phyloP scores from a whole-genome alignment of 495 filamentous ascomycete genomes.

The Penicillium coffeae region DNA sequence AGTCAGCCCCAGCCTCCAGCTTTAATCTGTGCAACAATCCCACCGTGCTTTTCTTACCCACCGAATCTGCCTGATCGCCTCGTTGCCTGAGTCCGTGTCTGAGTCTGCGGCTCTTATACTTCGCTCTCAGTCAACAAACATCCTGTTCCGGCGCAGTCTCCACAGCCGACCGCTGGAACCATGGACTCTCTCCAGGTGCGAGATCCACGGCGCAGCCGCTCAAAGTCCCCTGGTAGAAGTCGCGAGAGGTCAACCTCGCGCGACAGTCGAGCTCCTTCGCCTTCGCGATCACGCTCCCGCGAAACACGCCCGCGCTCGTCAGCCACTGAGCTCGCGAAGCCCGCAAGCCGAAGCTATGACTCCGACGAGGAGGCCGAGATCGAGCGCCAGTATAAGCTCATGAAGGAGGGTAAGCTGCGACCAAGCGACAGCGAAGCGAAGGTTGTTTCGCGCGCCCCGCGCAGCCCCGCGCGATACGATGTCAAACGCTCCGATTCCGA shows the following conservation, averaged over 20 bases:
- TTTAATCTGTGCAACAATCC: neutral
- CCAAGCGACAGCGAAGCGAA: conserved; percentile 1
- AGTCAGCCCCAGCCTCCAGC: neutral
- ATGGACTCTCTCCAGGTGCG: conserved; percentile 52
- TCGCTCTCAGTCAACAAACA: neutral
- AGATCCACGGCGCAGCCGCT: conserved; percentile 56
- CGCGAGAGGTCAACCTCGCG: conserved; percentile 42
- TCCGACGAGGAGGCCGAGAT: conserved; percentile 24
- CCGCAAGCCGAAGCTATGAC: conserved; percentile 20
- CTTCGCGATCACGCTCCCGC: conserved; percentile 6
- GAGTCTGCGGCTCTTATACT: neutral
- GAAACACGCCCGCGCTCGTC: conserved; percentile 14
- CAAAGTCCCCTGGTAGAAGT: conserved; percentile 52
- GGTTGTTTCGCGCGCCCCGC: conserved; percentile 27
- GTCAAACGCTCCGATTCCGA: conserved; percentile 48
- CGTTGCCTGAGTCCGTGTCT: neutral
- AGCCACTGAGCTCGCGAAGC: conserved; percentile 18
- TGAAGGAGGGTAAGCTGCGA: conserved; percentile 14
- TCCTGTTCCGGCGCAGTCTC: conserved; percentile 8
- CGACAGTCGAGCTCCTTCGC: conserved; percentile 35
- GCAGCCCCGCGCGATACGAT: conserved; percentile 38
- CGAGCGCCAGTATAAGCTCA: conserved; percentile 26
- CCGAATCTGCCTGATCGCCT: neutral
- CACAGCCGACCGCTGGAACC: conserved; percentile 9
- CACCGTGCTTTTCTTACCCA: neutral